Evolutionary conservation across 441 rosid genomes (phyloP).

Genomic region (Eruca vesicaria): DNA sequence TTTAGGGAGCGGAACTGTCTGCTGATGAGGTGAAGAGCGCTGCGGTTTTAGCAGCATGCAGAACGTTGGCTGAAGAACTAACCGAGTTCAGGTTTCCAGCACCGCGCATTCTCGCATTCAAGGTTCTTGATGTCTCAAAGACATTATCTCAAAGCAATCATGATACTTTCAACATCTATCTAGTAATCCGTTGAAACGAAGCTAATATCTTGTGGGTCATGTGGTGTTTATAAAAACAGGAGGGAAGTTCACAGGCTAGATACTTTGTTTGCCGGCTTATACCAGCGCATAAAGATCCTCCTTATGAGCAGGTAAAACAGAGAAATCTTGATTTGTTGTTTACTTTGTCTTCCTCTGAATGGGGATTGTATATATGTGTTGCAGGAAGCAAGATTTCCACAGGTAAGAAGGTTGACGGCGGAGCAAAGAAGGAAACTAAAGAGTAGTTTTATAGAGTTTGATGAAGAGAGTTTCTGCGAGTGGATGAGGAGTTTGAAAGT

Average conservation of each 20-base stretch:
- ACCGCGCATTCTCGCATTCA: slow-evolving; percentile 90
- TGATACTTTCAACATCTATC: too few relatives aligned
- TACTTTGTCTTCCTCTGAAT: not conserved
- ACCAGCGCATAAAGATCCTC: slow-evolving; percentile 98
- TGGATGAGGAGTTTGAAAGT: slow-evolving; percentile 87
- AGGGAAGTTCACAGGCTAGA: slow-evolving; percentile 93
- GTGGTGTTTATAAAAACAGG: slow-evolving; percentile 46
- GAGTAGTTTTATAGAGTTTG: slow-evolving; percentile 81
- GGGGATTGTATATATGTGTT: not conserved
- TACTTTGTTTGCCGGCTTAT: slow-evolving; percentile 88
- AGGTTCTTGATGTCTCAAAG: slow-evolving; percentile 48
- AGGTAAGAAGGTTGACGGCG: slow-evolving; percentile 62
- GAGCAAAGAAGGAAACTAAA: slow-evolving; percentile 75
- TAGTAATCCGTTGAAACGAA: too few relatives aligned
- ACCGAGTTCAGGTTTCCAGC: slow-evolving; percentile 94
- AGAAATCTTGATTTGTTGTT: not conserved
- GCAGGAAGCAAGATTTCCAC: slow-evolving; percentile 95
- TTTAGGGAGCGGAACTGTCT: slow-evolving; percentile 89
- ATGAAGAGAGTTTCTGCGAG: slow-evolving; percentile 91
- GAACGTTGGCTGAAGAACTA: slow-evolving; percentile 94
- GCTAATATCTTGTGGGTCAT: slow-evolving; percentile 8
- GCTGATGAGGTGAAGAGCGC: slow-evolving; percentile 86
- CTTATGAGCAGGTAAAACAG: slow-evolving; percentile 83
- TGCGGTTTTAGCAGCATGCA: slow-evolving; percentile 89
- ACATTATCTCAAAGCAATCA: not conserved